A percentile compares a stretch with the other conserved stretches of the same genome.
These are phyloP conservation scores for Claviceps africana DNA, from an alignment of 2,329 filamentous ascomycete species.

Conservation along the genomic window DNA sequence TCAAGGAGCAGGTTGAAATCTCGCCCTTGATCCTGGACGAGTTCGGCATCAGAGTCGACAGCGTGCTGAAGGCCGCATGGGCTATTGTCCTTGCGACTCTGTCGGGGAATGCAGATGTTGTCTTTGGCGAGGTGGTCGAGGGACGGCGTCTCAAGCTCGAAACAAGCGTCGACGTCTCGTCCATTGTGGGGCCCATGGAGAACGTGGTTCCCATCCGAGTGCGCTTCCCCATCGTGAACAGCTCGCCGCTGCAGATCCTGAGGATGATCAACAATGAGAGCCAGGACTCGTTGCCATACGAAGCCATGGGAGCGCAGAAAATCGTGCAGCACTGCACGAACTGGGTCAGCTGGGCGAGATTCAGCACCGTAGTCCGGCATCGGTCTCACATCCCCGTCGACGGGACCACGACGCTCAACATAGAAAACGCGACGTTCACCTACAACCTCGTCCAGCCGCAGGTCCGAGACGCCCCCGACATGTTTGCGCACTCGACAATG, in stretches of 20 bases:
- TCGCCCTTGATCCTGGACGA: slow-evolving; percentile 22
- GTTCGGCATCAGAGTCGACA: slow-evolving; percentile 34
- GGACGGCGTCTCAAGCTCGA: slow-evolving; percentile 30
- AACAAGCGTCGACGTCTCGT: slow-evolving; percentile 40
- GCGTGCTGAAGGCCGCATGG: slow-evolving; percentile 45
- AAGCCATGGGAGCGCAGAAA: slow-evolving; percentile 36
- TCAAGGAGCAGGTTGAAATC: slow-evolving; percentile 26
- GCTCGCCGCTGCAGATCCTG: slow-evolving; percentile 35
- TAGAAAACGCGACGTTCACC: slow-evolving; percentile 31
- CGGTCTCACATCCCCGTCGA: slow-evolving; percentile 17
- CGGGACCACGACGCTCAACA: slow-evolving; percentile 27
- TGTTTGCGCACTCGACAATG: slow-evolving; percentile 29
- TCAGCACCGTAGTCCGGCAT: slow-evolving; percentile 42
- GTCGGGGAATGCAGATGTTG: slow-evolving; percentile 33
- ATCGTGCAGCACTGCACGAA: slow-evolving; percentile 39
- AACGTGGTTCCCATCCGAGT: slow-evolving; percentile 37
- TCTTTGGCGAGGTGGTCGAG: slow-evolving; percentile 41
- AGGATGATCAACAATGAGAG: slow-evolving; percentile 35
- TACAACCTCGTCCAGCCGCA: slow-evolving; percentile 27
- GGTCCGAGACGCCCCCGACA: slow-evolving; percentile 28
- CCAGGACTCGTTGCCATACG: slow-evolving; percentile 31
- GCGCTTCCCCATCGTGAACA: slow-evolving; percentile 27
- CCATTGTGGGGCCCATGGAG: slow-evolving; percentile 31
- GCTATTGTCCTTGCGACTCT: slow-evolving; percentile 38
- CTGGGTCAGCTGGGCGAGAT: slow-evolving; percentile 39